These are phyloP conservation scores for Boletus vermiculosoides DNA, from an alignment of 768 basidiomycete genomes.

Conservation along the genomic window DNA sequence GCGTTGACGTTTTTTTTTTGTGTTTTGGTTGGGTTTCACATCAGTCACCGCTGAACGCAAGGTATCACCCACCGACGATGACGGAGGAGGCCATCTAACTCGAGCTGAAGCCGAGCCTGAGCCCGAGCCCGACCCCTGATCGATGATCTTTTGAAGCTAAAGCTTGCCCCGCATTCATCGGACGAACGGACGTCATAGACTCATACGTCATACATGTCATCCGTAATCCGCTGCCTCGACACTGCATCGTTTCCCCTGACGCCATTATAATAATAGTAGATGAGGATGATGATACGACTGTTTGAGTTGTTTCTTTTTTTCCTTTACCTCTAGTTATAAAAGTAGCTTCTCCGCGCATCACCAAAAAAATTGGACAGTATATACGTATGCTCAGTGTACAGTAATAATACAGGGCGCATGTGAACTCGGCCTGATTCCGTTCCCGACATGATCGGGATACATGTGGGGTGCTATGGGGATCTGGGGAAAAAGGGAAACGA, in stretches of 20 bases:
- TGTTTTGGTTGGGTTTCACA: not conserved
- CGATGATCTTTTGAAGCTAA: not conserved
- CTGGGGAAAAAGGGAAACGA: not conserved
- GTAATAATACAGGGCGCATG: conserved; percentile 22
- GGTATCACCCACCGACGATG: conserved; percentile 24
- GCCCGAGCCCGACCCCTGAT: not conserved
- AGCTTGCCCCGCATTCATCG: not conserved
- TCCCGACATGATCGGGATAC: not conserved
- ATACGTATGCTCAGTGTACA: conserved; percentile 21
- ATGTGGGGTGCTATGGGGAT: not conserved
- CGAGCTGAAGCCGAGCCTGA: not conserved
- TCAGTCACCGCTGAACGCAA: conserved; percentile 57
- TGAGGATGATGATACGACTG: too few species aligned
- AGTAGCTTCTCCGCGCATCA: not conserved
- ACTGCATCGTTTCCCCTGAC: too few species aligned
- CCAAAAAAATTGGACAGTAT: conserved; percentile 9
- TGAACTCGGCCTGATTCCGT: conserved; percentile 11
- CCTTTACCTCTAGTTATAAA: not conserved
- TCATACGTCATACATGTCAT: not conserved
- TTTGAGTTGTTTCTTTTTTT: not conserved
- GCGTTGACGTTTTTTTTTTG: not conserved
- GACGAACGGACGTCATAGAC: not conserved
- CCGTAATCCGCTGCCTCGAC: not conserved
- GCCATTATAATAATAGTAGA: too few species aligned
- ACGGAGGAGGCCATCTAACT: not conserved